A percentile compares a stretch with the other conserved stretches of the same genome.
Evolutionary conservation across 345 rosid species (phyloP).

Genomic region (Sisymbrium altissimum): DNA sequence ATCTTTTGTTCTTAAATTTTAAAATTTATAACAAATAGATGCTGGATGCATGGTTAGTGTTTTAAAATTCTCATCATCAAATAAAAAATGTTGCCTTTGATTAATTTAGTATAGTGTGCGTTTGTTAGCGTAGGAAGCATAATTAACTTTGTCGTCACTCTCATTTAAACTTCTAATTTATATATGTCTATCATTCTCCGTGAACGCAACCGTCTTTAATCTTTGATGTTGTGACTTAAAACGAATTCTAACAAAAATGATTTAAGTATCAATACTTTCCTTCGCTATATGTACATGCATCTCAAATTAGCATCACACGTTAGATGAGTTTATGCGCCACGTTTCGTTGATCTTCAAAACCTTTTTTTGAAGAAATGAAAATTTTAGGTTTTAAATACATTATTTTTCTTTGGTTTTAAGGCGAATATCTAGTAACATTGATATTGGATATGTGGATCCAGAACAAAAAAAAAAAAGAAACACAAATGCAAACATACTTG

Average conservation of each 20-base stretch:
- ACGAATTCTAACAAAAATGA: neutral
- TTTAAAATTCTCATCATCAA: neutral
- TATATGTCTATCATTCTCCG: neutral
- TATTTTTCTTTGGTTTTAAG: too few species aligned
- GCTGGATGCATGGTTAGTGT: neutral
- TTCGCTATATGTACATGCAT: neutral
- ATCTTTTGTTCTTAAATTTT: neutral
- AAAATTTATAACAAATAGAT: neutral
- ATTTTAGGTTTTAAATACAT: too few species aligned
- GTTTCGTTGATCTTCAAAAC: neutral
- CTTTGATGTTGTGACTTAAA: neutral
- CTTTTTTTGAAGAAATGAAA: neutral
- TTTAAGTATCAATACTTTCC: conserved; percentile 21
- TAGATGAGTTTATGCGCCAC: neutral
- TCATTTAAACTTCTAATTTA: neutral
- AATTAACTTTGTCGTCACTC: conserved; percentile 23
- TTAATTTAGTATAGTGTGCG: neutral
- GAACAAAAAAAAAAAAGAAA: too few species aligned
- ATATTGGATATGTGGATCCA: too few species aligned
- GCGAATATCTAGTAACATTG: too few species aligned
- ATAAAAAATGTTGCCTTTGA: neutral
- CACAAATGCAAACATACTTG: too few species aligned
- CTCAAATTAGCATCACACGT: neutral
- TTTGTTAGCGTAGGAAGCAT: conserved; percentile 24
- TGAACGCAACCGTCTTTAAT: neutral